Percentiles rank a stretch among this genome's conserved stretches.
Evolutionary conservation across 305 asterid genomes (phyloP).

Genomic region (Fraxinus floribunda): DNA sequence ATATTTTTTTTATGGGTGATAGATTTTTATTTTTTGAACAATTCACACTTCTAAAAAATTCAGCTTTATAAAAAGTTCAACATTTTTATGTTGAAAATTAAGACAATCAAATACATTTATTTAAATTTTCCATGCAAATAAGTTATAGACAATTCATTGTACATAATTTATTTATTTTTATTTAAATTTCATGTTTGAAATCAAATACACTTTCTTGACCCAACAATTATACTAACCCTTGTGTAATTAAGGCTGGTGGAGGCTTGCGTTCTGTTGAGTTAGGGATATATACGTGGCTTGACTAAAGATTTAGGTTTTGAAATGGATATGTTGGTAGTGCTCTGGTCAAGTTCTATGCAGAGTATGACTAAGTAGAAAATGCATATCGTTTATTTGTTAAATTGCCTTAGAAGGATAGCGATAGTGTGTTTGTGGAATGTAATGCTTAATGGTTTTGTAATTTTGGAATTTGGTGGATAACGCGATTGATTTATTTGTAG

Average conservation of each 20-base stretch:
- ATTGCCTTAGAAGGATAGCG: conserved; percentile 51
- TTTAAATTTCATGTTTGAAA: too few species aligned
- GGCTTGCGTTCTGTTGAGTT: conserved; percentile 51
- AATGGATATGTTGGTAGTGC: conserved; percentile 49
- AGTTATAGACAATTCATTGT: too few species aligned
- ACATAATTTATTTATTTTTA: too few species aligned
- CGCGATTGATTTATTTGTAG: conserved; percentile 48
- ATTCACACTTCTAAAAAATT: too few species aligned
- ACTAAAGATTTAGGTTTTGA: conserved; percentile 53
- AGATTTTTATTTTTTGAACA: too few species aligned
- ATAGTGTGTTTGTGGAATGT: conserved; percentile 72
- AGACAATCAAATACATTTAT: too few species aligned
- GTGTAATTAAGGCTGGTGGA: conserved; percentile 67
- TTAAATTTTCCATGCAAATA: too few species aligned
- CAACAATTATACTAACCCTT: conserved; percentile 82
- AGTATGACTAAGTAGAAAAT: conserved; percentile 46
- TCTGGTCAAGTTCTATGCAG: conserved; percentile 62
- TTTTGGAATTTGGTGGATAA: conserved; percentile 38
- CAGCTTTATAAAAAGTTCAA: too few species aligned
- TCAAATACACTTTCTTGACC: conserved; percentile 34
- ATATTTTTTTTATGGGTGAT: too few species aligned
- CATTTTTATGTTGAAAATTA: too few species aligned
- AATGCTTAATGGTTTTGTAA: conserved; percentile 61
- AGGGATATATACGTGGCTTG: conserved; percentile 17
- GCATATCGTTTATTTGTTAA: conserved; percentile 64